Evolutionary conservation across 2,329 filamentous ascomycete genomes (phyloP).

Genomic region (Cladophialophora carrionii): DNA sequence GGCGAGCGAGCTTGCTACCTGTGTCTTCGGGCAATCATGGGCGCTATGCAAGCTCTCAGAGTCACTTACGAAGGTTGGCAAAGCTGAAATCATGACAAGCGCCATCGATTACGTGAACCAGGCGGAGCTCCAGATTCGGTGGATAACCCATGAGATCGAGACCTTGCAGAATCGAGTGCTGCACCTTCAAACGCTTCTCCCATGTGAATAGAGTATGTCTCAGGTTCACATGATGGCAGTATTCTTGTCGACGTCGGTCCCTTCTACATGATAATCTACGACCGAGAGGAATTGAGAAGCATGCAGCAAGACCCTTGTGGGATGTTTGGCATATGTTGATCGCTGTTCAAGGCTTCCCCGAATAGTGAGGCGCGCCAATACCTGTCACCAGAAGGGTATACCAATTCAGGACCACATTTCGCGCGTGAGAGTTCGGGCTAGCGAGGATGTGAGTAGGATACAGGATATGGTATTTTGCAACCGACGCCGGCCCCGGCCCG

Average conservation of each 20-base stretch:
- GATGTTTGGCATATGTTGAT: background rate
- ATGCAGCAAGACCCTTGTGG: background rate
- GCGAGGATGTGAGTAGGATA: background rate
- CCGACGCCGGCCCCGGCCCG: no score
- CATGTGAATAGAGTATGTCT: background rate
- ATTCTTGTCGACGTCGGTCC: background rate
- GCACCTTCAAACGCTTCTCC: background rate
- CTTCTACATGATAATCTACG: background rate
- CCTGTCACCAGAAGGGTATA: background rate
- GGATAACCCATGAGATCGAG: conserved; percentile 1
- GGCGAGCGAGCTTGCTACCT: background rate
- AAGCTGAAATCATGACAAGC: background rate
- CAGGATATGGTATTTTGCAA: background rate
- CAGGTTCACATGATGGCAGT: background rate
- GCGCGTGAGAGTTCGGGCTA: background rate
- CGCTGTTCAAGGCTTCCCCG: background rate
- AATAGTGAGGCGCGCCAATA: background rate
- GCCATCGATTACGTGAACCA: background rate
- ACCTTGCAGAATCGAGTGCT: background rate
- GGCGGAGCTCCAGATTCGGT: background rate
- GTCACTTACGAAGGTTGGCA: background rate
- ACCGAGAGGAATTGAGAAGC: background rate
- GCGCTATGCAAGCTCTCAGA: background rate
- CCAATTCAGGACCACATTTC: background rate
- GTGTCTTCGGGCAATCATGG: background rate